Evolutionary conservation across 345 rosid genomes (phyloP).

Genomic region (Eucalyptus marginata): DNA sequence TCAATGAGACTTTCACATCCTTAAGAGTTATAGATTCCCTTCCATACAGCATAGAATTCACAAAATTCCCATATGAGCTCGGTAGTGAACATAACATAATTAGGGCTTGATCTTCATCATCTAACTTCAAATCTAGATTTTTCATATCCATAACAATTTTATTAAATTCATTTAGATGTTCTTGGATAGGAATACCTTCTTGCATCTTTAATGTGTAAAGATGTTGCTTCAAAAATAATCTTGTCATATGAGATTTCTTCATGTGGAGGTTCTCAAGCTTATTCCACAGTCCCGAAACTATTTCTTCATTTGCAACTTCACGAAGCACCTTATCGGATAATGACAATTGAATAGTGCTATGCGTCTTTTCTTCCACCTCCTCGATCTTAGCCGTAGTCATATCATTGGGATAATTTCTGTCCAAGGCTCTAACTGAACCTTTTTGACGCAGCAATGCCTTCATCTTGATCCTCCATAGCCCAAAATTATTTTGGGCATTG

Average conservation of each 20-base stretch:
- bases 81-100: neutral
- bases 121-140: neutral
- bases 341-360: neutral
- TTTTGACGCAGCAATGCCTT: neutral
- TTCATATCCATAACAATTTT: neutral
- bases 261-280: neutral
- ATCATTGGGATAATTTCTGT: neutral
- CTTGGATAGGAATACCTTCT: neutral
- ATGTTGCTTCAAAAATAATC: neutral
- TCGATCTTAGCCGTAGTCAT: accelerated
- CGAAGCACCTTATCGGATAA: neutral
- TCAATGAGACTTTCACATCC: neutral
- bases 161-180: neutral
- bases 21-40: neutral
- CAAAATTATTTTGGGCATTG: neutral
- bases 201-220: neutral
- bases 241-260: neutral
- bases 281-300: accelerated
- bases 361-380: neutral
- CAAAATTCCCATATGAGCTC: neutral
- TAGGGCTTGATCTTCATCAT: neutral
- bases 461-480: neutral
- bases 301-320: neutral
- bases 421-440: accelerated
- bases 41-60: neutral